phyloP scores from a whole-genome alignment of 2,329 filamentous ascomycete genomes.

The Hypoxylon sp. region DNA sequence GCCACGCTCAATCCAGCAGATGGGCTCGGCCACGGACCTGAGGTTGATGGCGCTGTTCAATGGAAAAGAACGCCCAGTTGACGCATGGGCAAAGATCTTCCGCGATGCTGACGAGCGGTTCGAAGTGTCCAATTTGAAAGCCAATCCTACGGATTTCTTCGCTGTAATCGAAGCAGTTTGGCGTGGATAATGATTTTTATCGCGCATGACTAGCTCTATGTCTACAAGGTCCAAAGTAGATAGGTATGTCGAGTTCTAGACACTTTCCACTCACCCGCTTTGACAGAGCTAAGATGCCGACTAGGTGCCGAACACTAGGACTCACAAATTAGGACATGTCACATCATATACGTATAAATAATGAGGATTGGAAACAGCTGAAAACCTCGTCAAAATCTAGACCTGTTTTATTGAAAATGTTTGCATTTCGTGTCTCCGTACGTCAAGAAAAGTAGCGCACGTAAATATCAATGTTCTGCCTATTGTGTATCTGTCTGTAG shows the following conservation, averaged over 20 bases:
- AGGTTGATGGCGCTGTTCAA: slow-evolving; percentile 67
- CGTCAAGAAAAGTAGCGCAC: neutral
- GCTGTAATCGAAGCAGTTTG: slow-evolving; percentile 58
- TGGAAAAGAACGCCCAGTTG: slow-evolving; percentile 62
- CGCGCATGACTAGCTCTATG: neutral
- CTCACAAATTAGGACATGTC: slow-evolving; percentile 3
- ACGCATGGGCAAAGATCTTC: slow-evolving; percentile 64
- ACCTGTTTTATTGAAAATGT: neutral
- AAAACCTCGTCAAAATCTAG: neutral
- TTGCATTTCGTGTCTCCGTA: neutral
- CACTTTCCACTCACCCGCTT: slow-evolving; percentile 3
- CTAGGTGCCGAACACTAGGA: neutral
- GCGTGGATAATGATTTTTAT: slow-evolving; percentile 46
- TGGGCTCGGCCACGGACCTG: slow-evolving; percentile 63
- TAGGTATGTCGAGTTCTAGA: slow-evolving; percentile 2
- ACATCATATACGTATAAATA: slow-evolving; percentile 2
- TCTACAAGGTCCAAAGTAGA: neutral
- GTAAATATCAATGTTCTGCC: neutral
- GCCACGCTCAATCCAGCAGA: slow-evolving; percentile 58
- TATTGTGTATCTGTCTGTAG: neutral
- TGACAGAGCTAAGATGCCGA: neutral
- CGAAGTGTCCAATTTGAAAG: slow-evolving; percentile 57
- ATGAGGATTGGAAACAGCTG: neutral
- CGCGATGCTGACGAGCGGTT: slow-evolving; percentile 63
- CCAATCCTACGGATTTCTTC: slow-evolving; percentile 57